A percentile compares a stretch with the other conserved stretches of the same genome.
Evolutionary conservation across 2,329 filamentous ascomycete species (phyloP).

Genomic region (Exophiala xenobiotica): DNA sequence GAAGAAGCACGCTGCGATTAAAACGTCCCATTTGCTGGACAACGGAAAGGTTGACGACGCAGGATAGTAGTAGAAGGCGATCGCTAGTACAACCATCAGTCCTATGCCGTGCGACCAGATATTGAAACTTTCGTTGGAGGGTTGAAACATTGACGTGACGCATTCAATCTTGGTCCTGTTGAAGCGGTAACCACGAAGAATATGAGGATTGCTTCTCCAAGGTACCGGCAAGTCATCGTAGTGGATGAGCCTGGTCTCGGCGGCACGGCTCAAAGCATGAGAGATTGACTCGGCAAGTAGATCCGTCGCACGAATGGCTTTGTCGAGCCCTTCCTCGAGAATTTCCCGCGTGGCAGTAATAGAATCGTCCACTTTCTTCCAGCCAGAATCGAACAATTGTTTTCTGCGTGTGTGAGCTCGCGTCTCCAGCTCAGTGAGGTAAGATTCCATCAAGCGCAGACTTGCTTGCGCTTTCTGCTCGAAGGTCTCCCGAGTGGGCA

Average conservation of each 20-base stretch:
- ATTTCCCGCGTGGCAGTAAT: slow-evolving; percentile 72
- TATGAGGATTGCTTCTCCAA: slow-evolving; percentile 95
- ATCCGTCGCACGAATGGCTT: slow-evolving; percentile 78
- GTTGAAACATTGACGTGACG: slow-evolving; percentile 74
- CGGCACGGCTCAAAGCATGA: slow-evolving; percentile 69
- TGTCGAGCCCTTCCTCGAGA: slow-evolving; percentile 76
- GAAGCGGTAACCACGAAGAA: slow-evolving; percentile 88
- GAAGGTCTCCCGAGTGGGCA: slow-evolving; percentile 79
- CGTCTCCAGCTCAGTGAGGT: slow-evolving; percentile 81
- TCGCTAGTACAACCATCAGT: slow-evolving; percentile 77
- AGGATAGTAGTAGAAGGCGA: slow-evolving; percentile 96
- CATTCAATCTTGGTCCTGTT: slow-evolving; percentile 88
- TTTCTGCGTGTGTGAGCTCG: slow-evolving; percentile 76
- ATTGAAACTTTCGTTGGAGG: slow-evolving; percentile 94
- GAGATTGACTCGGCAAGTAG: slow-evolving; percentile 82
- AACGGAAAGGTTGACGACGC: slow-evolving; percentile 79
- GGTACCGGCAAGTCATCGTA: slow-evolving; percentile 90
- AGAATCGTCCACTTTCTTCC: slow-evolving; percentile 76
- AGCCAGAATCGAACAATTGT: slow-evolving; percentile 75
- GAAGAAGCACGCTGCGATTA: slow-evolving; percentile 93
- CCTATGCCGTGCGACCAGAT: slow-evolving; percentile 96
- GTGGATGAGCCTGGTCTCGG: slow-evolving; percentile 76
- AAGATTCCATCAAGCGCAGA: slow-evolving; percentile 79
- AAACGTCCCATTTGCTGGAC: slow-evolving; percentile 82
- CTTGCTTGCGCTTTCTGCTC: slow-evolving; percentile 90